These are phyloP conservation scores for Cordyceps fumosorosea DNA, from an alignment of 2,329 filamentous ascomycete genomes.

Conservation along the genomic window DNA sequence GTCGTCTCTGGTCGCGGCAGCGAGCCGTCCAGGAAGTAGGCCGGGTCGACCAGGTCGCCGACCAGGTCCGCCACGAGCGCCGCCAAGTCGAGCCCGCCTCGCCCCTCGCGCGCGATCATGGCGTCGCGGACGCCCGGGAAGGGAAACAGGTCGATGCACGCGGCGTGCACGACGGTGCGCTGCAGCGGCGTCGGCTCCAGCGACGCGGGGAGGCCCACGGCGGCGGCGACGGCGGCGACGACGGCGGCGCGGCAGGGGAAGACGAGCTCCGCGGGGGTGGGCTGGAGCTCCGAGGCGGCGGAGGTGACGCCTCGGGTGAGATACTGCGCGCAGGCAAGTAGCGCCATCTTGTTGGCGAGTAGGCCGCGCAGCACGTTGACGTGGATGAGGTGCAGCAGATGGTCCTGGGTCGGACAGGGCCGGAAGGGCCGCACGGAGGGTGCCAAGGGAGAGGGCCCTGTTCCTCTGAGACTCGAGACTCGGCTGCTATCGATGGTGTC, in stretches of 20 bases:
- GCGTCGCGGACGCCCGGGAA: background rate
- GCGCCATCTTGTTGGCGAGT: conserved; percentile 10
- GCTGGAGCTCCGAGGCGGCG: background rate
- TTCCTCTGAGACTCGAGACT: background rate
- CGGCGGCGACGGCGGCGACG: background rate
- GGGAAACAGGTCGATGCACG: background rate
- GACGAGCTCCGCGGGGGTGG: background rate
- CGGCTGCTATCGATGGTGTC: too few relatives aligned
- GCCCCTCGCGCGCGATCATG: background rate
- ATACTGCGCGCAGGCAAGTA: conserved; percentile 6
- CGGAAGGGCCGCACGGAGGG: background rate
- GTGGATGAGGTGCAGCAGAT: conserved; percentile 13
- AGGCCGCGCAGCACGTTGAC: conserved; percentile 12
- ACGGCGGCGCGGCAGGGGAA: background rate
- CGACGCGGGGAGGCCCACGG: background rate
- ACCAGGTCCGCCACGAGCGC: background rate
- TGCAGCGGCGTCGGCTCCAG: background rate
- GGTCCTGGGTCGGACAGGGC: background rate
- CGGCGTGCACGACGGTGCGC: background rate
- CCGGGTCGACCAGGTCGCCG: background rate
- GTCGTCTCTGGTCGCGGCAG: background rate
- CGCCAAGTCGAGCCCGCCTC: background rate
- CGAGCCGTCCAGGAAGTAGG: background rate
- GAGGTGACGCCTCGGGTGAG: background rate
- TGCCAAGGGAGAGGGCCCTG: background rate